Evolutionary conservation across 2,329 filamentous ascomycete species (phyloP).

Genomic region (Fusarium sp.): DNA sequence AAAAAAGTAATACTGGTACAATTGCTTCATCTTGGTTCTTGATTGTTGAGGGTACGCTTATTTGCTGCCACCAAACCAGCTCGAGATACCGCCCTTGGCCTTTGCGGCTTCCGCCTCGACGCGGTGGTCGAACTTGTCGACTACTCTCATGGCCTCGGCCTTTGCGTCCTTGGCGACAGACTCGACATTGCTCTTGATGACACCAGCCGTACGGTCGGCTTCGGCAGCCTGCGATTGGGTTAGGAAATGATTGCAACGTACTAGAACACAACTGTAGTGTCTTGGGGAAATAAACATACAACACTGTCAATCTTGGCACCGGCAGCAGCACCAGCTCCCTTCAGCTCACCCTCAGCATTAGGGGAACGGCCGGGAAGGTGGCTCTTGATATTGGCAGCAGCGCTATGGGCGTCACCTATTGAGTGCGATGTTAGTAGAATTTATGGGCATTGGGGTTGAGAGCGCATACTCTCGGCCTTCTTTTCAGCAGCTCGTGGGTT

Average conservation of each 20-base stretch:
- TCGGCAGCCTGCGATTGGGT: constrained; percentile 53
- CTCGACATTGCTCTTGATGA: constrained; percentile 68
- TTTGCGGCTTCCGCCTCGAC: constrained; percentile 81
- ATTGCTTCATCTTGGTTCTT: not conserved
- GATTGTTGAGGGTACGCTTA: constrained; percentile 19
- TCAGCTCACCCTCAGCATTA: constrained; percentile 69
- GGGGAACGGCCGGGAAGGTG: constrained; percentile 69
- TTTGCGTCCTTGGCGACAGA: constrained; percentile 69
- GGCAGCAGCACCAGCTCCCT: constrained; percentile 54
- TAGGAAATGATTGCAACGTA: not conserved
- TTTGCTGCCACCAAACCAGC: constrained; percentile 78
- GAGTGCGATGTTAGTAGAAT: constrained; percentile 21
- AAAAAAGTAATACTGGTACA: constrained; percentile 21
- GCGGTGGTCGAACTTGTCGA: constrained; percentile 83
- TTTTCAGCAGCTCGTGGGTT: constrained; percentile 84
- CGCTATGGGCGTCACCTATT: constrained; percentile 78
- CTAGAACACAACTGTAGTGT: not conserved
- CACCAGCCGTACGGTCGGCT: constrained; percentile 68
- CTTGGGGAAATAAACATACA: constrained; percentile 59
- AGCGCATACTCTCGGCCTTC: constrained; percentile 77
- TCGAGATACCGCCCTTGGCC: constrained; percentile 82
- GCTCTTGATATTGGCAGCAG: constrained; percentile 70
- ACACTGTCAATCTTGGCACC: constrained; percentile 73
- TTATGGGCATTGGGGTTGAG: not conserved
- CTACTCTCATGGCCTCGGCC: constrained; percentile 72